A percentile compares a stretch with the other conserved stretches of the same genome.
phyloP scores from a whole-genome alignment of 306 rosid genomes.

The Quercus engelmannii region DNA sequence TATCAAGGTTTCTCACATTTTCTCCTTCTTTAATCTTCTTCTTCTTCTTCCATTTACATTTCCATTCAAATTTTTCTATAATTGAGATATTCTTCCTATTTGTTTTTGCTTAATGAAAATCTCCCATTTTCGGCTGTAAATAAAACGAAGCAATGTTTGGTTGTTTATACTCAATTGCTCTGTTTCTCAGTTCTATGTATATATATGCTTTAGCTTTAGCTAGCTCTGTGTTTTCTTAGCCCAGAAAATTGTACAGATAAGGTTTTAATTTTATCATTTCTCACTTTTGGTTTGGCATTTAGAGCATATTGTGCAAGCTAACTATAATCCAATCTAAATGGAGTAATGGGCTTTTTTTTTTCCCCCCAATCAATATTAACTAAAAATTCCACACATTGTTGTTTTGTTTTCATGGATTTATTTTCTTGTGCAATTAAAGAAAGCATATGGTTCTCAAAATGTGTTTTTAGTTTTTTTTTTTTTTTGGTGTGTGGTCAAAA shows the following conservation, averaged over 20 bases:
- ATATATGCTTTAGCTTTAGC: background rate
- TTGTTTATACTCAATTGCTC: background rate
- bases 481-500: too few species aligned
- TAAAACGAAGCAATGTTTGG: background rate
- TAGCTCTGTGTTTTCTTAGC: background rate
- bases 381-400: background rate
- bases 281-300: background rate
- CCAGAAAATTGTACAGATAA: background rate
- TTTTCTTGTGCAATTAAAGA: background rate
- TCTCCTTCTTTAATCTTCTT: background rate
- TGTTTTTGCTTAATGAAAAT: background rate
- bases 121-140: background rate
- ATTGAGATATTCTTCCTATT: background rate
- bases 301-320: background rate
- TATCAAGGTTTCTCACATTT: slow-evolving; percentile 43
- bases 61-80: background rate
- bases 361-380: too few species aligned
- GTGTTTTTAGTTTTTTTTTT: too few species aligned
- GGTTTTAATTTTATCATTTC: background rate
- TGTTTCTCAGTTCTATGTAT: background rate
- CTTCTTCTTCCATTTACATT: background rate
- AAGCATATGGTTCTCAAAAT: background rate
- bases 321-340: background rate
- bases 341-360: background rate
- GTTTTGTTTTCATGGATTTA: background rate